Conservation (phyloP, 2,329 filamentous ascomycete genomes). For the Exophiala sideris region DNA sequence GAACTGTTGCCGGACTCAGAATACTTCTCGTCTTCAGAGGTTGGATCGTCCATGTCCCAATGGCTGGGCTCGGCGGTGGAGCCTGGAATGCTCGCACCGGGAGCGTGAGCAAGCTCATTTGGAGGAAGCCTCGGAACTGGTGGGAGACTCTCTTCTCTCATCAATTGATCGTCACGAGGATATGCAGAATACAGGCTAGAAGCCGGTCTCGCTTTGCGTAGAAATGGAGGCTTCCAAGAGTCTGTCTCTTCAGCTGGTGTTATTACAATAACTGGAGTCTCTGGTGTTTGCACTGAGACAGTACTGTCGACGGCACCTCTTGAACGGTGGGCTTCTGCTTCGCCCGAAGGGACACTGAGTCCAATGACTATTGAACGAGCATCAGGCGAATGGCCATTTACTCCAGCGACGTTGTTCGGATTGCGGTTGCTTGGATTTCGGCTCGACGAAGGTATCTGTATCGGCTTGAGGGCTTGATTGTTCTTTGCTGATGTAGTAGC, state of each 20-base stretch:
- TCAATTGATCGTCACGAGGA: constrained; percentile 27
- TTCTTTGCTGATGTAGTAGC: background rate
- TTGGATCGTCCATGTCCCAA: background rate
- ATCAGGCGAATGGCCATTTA: constrained; percentile 38
- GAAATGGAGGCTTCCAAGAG: constrained; percentile 33
- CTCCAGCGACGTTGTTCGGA: background rate
- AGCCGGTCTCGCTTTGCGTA: constrained; percentile 27
- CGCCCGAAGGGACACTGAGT: constrained; percentile 38
- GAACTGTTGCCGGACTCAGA: background rate
- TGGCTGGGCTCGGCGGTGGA: background rate
- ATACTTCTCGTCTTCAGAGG: constrained; percentile 6
- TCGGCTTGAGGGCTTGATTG: background rate
- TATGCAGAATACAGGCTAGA: constrained; percentile 45
- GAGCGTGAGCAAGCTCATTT: background rate
- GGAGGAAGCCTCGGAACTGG: constrained; percentile 42
- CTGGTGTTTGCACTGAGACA: constrained; percentile 35
- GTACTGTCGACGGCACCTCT: constrained; percentile 28
- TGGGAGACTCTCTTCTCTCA: constrained; percentile 31
- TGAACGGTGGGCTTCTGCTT: constrained; percentile 28
- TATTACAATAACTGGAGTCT: constrained; percentile 45
- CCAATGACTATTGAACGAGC: constrained; percentile 47
- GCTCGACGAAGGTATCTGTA: background rate
- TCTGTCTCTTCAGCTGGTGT: constrained; percentile 43
- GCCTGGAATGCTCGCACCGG: constrained; percentile 3
- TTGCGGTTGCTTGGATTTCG: no score